Evolutionary conservation across 164 flowering plant genomes (phyloP), one percentile per base, ranked within the genome.

Genomic region (Vitis rupestris): DNA sequence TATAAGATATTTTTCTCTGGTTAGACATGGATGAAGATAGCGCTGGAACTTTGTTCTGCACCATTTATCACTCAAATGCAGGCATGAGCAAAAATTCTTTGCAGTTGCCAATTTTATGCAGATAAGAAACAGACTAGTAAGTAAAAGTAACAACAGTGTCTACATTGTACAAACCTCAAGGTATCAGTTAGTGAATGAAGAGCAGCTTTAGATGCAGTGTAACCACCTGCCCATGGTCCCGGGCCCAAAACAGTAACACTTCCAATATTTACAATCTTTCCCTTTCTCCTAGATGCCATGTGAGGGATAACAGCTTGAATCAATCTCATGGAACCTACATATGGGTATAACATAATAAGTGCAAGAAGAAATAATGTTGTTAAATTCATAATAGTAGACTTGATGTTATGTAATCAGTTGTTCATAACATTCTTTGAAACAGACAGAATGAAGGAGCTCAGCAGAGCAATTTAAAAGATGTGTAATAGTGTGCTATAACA

Each of bases 301-400:
- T 92, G 97, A 65, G 95, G 98, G 27, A 86, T 87, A 60, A 88
- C 98, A 59, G 97, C 90, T 78, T 94, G 98, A 81, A 90, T 74
- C 83, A 92, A 50, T 72, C 97, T 88, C 84, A 92, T 69, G 19
- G 94, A 37, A 66, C 97, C 98, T 93, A 70, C 30, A 75, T 50
- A 56, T 50, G 19, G 3, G 15, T 31, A 54, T 48, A 53, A 29
- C 50, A 58, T 16, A 44, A 0, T 13, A 70, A 63, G 30, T 10
- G 9, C 2, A 50, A 48, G 10, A 61, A 31, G 8, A 10, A 59
- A 6, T 37, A 47, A 2, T 54, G 23, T 64, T 2, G 52, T 49
- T 16, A 53, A 3, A 16, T 12, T 12, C 49, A 16, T 12, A 10
- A 4, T 12, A 10, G 64, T 59, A 37, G 44, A 37, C 44, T 37